phyloP scores from a whole-genome alignment of 805 yeast species.

The Ogataea pilisensis region DNA sequence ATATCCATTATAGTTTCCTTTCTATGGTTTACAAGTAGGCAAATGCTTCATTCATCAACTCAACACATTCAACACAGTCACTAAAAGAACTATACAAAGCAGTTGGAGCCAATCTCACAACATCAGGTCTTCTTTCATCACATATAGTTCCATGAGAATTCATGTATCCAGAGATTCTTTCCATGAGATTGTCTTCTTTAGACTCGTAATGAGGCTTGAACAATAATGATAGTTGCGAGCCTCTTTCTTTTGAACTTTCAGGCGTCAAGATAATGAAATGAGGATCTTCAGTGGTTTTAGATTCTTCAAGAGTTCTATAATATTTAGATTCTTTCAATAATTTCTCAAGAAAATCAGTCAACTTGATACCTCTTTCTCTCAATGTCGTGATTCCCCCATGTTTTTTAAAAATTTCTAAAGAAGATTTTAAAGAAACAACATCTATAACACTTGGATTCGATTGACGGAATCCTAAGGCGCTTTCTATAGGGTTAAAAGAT shows the following conservation, averaged over 20 bases:
- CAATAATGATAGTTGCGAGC: conserved; percentile 76
- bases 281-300: conserved; percentile 14
- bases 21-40: conserved; percentile 4
- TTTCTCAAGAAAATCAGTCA: conserved; percentile 56
- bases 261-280: conserved; percentile 79
- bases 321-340: conserved; percentile 43
- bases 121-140: conserved; percentile 88
- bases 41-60: conserved; percentile 40
- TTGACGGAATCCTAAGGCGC: conserved; percentile 86
- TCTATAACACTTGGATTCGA: conserved; percentile 89
- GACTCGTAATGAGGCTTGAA: conserved; percentile 49
- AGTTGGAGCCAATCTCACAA: conserved; percentile 83
- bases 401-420: conserved; percentile 54
- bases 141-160: conserved; percentile 62
- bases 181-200: conserved; percentile 51
- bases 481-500: conserved; percentile 70
- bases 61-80: conserved; percentile 51
- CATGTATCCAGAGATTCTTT: conserved; percentile 46
- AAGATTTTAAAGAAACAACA: conserved; percentile 65
- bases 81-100: conserved; percentile 77
- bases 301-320: conserved; percentile 35
- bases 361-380: conserved; percentile 48
- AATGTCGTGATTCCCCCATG: conserved; percentile 63
- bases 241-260: conserved; percentile 50
- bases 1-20: neutral